These are phyloP conservation scores for Inga oerstediana DNA, from an alignment of 306 rosid genomes.

Conservation along the genomic window DNA sequence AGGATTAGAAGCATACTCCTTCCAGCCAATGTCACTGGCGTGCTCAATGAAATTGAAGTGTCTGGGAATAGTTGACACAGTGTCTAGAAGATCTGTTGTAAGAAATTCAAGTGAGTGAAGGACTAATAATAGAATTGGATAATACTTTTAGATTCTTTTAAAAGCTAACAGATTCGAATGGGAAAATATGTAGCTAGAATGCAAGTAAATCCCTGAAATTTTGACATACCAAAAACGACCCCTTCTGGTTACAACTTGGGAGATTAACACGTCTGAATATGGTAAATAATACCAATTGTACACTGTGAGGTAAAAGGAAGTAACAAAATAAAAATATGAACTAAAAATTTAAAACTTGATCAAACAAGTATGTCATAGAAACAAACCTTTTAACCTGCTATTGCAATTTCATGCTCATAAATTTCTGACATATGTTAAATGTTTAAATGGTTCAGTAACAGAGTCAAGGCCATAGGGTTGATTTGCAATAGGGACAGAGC, in stretches of 20 bases:
- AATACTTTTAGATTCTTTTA: neutral
- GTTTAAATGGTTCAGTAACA: neutral
- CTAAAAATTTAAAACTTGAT: neutral
- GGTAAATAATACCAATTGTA: neutral
- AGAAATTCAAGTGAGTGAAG: conserved; percentile 17
- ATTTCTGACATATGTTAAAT: neutral
- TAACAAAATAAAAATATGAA: neutral
- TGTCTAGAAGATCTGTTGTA: conserved; percentile 69
- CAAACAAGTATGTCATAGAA: neutral
- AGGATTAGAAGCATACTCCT: conserved; percentile 60
- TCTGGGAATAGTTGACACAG: conserved; percentile 66
- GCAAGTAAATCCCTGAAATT: neutral
- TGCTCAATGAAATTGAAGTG: conserved; percentile 71
- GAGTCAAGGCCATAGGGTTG: neutral
- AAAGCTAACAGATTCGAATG: neutral
- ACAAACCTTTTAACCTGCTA: neutral
- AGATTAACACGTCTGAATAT: neutral
- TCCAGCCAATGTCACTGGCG: conserved; percentile 87
- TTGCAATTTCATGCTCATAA: neutral
- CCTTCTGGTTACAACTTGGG: neutral
- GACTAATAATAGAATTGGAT: neutral
- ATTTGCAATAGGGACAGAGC: neutral
- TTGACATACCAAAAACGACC: neutral
- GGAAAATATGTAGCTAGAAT: neutral
- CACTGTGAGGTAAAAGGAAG: neutral